Percentiles rank a stretch among this genome's conserved stretches.
These are phyloP conservation scores for Tolypocladium pustulatum DNA, from an alignment of 2,329 filamentous ascomycete genomes.

Conservation along the genomic window DNA sequence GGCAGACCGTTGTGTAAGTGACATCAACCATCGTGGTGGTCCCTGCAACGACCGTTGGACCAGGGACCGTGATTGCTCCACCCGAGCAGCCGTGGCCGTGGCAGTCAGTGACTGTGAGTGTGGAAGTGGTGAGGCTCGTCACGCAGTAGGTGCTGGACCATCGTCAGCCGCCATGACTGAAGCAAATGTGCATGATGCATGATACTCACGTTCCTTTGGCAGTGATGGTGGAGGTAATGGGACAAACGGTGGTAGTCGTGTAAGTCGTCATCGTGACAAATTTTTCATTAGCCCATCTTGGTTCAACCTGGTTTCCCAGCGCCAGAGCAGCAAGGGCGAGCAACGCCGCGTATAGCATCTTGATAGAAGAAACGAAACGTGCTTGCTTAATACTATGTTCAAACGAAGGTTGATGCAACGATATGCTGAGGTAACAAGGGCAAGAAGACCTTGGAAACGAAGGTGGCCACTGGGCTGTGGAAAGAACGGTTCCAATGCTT, in stretches of 20 bases:
- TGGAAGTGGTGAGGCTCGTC: constrained; percentile 32
- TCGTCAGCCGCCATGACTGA: constrained; percentile 6
- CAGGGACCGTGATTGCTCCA: constrained; percentile 25
- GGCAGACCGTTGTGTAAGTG: constrained; percentile 28
- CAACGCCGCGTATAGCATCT: constrained; percentile 2
- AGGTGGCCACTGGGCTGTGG: not conserved
- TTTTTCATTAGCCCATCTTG: not conserved
- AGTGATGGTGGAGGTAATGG: constrained; percentile 31
- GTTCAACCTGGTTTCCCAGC: constrained; percentile 1
- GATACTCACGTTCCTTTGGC: constrained; percentile 26
- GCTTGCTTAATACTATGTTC: not conserved
- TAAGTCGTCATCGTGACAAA: constrained; percentile 21
- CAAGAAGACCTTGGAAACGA: not conserved
- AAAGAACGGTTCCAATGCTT: not conserved
- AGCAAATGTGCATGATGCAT: too few species aligned
- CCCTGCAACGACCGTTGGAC: constrained; percentile 17
- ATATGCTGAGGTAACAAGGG: not conserved
- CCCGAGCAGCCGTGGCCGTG: constrained; percentile 23
- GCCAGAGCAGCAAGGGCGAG: constrained; percentile 6
- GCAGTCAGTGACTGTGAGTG: constrained; percentile 29
- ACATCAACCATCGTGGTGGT: constrained; percentile 23
- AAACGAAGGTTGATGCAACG: not conserved
- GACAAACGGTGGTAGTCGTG: constrained; percentile 33
- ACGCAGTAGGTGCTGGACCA: constrained; percentile 27
- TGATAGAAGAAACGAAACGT: not conserved